Evolutionary conservation across 768 basidiomycete genomes (phyloP), one percentile per base, ranked within the genome.

Genomic region (Pleurotus giganteus): DNA sequence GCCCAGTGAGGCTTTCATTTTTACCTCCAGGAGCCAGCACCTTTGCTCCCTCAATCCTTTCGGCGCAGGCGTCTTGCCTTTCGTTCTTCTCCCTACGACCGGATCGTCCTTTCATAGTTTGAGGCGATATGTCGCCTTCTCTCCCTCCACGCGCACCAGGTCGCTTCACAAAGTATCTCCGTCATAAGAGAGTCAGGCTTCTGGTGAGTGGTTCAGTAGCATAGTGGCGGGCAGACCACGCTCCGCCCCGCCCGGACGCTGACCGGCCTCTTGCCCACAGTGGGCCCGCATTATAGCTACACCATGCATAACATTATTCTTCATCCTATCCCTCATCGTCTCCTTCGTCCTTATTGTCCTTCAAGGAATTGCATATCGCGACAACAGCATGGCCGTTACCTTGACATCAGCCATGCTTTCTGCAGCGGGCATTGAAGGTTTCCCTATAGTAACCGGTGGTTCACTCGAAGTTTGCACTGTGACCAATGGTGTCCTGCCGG

Each of bases 221-320:
- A 4, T 28, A 15, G 21, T 19, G 8, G 2, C 46, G 11, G 1
- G 21, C 3, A 15, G n/a, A 8, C 7, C 27, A 12, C 46, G 7
- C 12, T 3, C 21, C 13, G 15, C 6, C 21, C 28, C 26, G n/a
- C 15, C 21, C 28, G n/a, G 2, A 31, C 9, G 17, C 15, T 51
- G 19, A 23, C 39, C 12, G n/a, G 13, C 19, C 19, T n/a, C 39
- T 17, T 41, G 39, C 5, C 2, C 9, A n/a, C 46, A 83, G 82
- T 78, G 75, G 58, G 64, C 73, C 28, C 72, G 78, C 56, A 69
- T 81, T 47, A 82, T 78, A 5, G 61, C 79, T 31, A 79, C 76
- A n/a, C 76, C 71, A 8, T 74, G 72, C 62, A 82, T 80, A 29
- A 69, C 74, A 4, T 58, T 71, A 31, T 84, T 80, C 63, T 78